Evolutionary conservation across 345 rosid species (phyloP).

Genomic region (Hypericum androsaemum): DNA sequence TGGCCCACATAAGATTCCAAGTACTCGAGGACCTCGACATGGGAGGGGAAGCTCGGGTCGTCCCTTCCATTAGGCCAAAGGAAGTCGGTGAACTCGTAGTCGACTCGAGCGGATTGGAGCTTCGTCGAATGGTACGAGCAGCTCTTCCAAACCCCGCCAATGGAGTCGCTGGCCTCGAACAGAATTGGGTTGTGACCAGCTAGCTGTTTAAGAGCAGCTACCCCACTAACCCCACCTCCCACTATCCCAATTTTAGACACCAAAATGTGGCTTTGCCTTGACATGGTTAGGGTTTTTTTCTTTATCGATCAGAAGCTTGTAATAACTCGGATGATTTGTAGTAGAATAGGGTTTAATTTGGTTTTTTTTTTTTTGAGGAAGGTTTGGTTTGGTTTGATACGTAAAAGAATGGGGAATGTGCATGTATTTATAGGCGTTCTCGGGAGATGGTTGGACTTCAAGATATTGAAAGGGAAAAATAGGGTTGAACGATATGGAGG

Average conservation of each 20-base stretch:
- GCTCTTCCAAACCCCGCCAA: constrained; percentile 90
- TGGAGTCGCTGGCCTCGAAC: constrained; percentile 63
- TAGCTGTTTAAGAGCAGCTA: constrained; percentile 73
- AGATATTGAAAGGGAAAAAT: no score
- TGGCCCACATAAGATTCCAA: constrained; percentile 58
- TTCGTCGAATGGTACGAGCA: constrained; percentile 70
- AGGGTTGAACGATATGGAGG: no score
- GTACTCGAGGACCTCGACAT: constrained; percentile 59
- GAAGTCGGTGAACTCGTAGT: constrained; percentile 81
- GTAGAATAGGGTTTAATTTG: no score
- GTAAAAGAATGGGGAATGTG: no score
- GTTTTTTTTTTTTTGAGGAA: no score
- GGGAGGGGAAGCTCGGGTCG: constrained; percentile 52
- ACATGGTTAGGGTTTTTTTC: no score
- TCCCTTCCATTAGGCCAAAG: constrained; percentile 66
- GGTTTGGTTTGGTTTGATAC: no score
- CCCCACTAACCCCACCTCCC: constrained; percentile 85
- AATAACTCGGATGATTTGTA: no score
- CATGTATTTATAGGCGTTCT: no score
- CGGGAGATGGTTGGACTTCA: no score
- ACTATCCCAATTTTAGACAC: constrained; percentile 61
- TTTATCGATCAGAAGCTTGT: no score
- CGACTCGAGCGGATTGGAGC: constrained; percentile 59
- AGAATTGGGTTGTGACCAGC: constrained; percentile 49
- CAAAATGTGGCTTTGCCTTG: constrained; percentile 11